Evolutionary conservation across 495 filamentous ascomycete species (phyloP).

Genomic region (Aspergillus nanangensis): DNA sequence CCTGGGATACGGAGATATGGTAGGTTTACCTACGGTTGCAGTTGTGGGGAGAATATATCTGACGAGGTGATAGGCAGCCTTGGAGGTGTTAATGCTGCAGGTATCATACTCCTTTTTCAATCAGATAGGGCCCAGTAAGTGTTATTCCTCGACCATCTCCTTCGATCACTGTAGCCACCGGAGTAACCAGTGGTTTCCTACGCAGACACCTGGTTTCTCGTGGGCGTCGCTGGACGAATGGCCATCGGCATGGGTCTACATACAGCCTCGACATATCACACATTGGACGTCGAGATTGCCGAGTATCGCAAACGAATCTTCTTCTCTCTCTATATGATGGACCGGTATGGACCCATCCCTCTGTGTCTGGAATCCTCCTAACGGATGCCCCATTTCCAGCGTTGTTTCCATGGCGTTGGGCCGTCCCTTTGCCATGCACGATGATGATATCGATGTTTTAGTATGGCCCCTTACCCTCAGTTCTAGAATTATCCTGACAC

Average conservation of each 20-base stretch:
- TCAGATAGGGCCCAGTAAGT: conserved; percentile 36
- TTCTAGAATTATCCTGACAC: not conserved
- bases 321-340: conserved; percentile 43
- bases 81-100: conserved; percentile 37
- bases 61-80: conserved; percentile 17
- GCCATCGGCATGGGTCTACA: conserved; percentile 32
- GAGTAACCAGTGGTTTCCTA: too few relatives aligned
- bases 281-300: conserved; percentile 15
- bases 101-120: conserved; percentile 42
- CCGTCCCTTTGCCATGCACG: conserved; percentile 35
- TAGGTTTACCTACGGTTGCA: conserved; percentile 10
- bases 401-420: conserved; percentile 37
- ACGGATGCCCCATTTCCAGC: not conserved
- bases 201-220: conserved; percentile 33
- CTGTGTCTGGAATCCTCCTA: not conserved
- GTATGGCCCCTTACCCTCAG: conserved; percentile 14
- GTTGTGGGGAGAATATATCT: not conserved
- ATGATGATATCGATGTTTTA: conserved; percentile 33
- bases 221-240: conserved; percentile 29
- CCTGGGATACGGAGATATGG: conserved; percentile 32
- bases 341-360: conserved; percentile 25
- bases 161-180: too few relatives aligned
- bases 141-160: too few relatives aligned
- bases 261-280: conserved; percentile 17
- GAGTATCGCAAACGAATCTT: conserved; percentile 35